Percentiles rank a stretch among this genome's conserved stretches.
These are phyloP conservation scores for Amanita rubescens DNA, from an alignment of 768 basidiomycete species.

Conservation along the genomic window DNA sequence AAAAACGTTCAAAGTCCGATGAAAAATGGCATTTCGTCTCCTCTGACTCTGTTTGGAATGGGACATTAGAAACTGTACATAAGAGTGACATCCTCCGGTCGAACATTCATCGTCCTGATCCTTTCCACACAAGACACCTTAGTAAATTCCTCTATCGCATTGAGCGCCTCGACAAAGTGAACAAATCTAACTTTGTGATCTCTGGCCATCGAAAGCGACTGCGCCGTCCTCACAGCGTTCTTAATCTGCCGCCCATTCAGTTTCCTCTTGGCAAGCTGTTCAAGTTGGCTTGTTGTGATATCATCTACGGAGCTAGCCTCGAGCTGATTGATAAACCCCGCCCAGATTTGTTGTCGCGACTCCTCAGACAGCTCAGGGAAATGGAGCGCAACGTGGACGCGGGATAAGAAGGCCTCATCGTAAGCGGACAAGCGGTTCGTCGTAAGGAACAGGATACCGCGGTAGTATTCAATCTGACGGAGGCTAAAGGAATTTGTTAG, in stretches of 20 bases:
- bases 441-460: slow-evolving; percentile 50
- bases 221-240: slow-evolving; percentile 62
- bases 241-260: slow-evolving; percentile 65
- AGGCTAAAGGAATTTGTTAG: slow-evolving; percentile 31
- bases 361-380: slow-evolving; percentile 48
- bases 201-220: slow-evolving; percentile 45
- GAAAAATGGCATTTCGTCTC: too few species aligned
- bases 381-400: slow-evolving; percentile 60
- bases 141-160: slow-evolving; percentile 57
- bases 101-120: not conserved
- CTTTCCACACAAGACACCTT: not conserved
- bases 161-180: slow-evolving; percentile 51
- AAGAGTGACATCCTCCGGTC: not conserved
- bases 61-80: not conserved
- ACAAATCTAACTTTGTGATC: slow-evolving; percentile 37
- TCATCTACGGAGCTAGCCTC: slow-evolving; percentile 30
- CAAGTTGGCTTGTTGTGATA: not conserved
- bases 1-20: too few species aligned
- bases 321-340: slow-evolving; percentile 48
- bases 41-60: too few species aligned
- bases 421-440: slow-evolving; percentile 53
- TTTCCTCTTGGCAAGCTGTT: slow-evolving; percentile 35
- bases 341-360: slow-evolving; percentile 56
- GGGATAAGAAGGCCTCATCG: slow-evolving; percentile 63
- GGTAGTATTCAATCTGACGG: slow-evolving; percentile 51